Conservation (phyloP, 345 rosid genomes). For the Euphorbia lathyris region DNA sequence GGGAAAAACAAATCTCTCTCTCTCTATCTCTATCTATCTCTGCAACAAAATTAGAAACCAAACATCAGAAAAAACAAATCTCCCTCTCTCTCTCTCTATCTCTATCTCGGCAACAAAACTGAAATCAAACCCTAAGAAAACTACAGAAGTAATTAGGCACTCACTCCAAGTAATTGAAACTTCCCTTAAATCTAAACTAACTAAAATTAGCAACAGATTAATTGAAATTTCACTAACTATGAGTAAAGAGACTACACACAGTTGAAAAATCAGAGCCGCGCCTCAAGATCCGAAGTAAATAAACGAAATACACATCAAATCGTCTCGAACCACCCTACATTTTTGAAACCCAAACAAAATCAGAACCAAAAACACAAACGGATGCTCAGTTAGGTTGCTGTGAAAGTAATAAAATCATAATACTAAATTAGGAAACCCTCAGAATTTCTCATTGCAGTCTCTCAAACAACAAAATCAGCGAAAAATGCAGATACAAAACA, state of each 20-base stretch:
- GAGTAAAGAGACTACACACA: neutral
- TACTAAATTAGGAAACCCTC: no score
- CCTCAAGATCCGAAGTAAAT: constrained; percentile 41
- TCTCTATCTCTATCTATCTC: neutral
- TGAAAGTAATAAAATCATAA: no score
- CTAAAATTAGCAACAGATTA: neutral
- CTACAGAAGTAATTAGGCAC: neutral
- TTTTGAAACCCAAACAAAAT: constrained; percentile 5
- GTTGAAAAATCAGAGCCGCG: constrained; percentile 12
- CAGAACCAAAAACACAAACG: constrained; percentile 3
- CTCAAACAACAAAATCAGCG: constrained; percentile 2
- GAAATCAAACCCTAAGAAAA: neutral
- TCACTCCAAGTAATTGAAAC: neutral
- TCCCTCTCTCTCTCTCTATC: neutral
- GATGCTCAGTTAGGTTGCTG: constrained; percentile 7
- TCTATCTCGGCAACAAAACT: neutral
- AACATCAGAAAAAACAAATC: neutral
- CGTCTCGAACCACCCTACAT: constrained; percentile 39
- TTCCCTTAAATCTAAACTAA: neutral
- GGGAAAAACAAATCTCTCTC: neutral
- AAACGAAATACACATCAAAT: constrained; percentile 7
- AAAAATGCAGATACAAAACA: constrained; percentile 5
- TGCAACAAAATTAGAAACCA: neutral
- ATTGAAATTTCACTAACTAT: neutral
- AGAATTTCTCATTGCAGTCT: no score